phyloP scores from a whole-genome alignment of 805 yeast genomes.

The Teunomyces cretensis region DNA sequence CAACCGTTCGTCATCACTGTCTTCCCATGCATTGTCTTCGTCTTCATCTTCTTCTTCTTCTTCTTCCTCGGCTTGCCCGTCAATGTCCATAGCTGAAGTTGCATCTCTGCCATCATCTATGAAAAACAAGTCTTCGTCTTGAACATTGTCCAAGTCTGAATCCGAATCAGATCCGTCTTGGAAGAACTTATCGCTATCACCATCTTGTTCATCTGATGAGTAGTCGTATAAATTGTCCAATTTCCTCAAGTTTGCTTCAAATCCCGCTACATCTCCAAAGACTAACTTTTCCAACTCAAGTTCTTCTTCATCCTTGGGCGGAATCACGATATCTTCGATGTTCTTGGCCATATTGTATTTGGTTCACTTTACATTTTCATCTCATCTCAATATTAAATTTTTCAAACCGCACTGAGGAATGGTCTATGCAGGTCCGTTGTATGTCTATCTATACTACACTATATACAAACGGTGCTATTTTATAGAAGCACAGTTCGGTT shows the following conservation, averaged over 20 bases:
- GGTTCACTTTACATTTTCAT: background rate
- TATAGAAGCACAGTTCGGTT: background rate
- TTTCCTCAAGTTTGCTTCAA: conserved; percentile 61
- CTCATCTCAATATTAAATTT: conserved; percentile 6
- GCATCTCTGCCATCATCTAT: conserved; percentile 45
- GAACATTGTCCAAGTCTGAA: conserved; percentile 28
- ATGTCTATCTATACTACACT: conserved; percentile 3
- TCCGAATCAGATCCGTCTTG: conserved; percentile 14
- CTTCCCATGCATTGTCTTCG: conserved; percentile 79
- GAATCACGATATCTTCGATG: conserved; percentile 32
- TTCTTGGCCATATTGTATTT: conserved; percentile 11
- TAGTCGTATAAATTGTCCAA: conserved; percentile 56
- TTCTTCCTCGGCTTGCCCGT: conserved; percentile 25
- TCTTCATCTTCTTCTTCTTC: conserved; percentile 34
- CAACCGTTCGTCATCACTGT: conserved; percentile 84
- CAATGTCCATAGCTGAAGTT: conserved; percentile 21
- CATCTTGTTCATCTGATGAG: conserved; percentile 39
- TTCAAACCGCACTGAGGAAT: background rate
- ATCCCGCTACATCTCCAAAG: conserved; percentile 83
- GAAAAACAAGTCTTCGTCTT: conserved; percentile 42
- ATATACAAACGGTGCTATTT: conserved; percentile 2
- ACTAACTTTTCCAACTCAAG: conserved; percentile 74
- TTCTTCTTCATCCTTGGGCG: conserved; percentile 86
- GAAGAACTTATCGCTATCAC: conserved; percentile 17
- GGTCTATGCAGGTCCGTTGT: background rate